A percentile compares a stretch with the other conserved stretches of the same genome.
Evolutionary conservation across 2,329 filamentous ascomycete genomes (phyloP).

Genomic region (Penicillium sp.): DNA sequence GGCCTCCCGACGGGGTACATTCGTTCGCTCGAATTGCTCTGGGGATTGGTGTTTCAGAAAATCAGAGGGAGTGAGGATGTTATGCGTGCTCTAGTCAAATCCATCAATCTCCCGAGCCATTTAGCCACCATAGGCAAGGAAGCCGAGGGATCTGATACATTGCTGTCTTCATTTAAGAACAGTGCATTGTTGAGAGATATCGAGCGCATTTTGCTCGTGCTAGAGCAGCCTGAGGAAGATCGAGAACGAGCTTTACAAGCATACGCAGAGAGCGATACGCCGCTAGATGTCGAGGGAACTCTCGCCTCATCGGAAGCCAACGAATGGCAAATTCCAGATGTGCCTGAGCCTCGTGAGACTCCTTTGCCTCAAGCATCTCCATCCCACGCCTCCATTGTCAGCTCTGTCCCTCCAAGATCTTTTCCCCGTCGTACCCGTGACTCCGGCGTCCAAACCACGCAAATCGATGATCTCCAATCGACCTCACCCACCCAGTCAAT

Average conservation of each 20-base stretch:
- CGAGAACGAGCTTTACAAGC: conserved; percentile 26
- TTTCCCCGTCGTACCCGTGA: conserved; percentile 20
- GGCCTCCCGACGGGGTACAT: conserved; percentile 77
- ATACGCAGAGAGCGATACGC: conserved; percentile 24
- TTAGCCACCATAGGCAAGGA: conserved; percentile 37
- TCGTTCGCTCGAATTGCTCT: conserved; percentile 62
- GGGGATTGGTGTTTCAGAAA: conserved; percentile 61
- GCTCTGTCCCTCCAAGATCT: conserved; percentile 8
- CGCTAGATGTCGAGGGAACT: conserved; percentile 27
- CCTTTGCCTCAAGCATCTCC: conserved; percentile 24
- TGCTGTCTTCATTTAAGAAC: conserved; percentile 59
- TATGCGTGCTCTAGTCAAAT: conserved; percentile 51
- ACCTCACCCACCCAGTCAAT: conserved; percentile 4
- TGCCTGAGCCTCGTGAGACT: conserved; percentile 16
- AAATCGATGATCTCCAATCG: conserved; percentile 3
- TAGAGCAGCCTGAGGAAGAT: conserved; percentile 37
- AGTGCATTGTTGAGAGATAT: conserved; percentile 59
- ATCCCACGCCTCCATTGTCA: conserved; percentile 18
- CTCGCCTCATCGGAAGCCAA: conserved; percentile 28
- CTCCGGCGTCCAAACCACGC: conserved; percentile 24
- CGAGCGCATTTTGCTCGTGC: conserved; percentile 53
- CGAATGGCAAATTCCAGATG: conserved; percentile 33
- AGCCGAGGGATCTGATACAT: conserved; percentile 48
- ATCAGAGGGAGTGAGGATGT: conserved; percentile 55
- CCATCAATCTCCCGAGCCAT: conserved; percentile 37